Evolutionary conservation across 345 rosid species (phyloP).

Genomic region (Excoecaria cochinchinensis): DNA sequence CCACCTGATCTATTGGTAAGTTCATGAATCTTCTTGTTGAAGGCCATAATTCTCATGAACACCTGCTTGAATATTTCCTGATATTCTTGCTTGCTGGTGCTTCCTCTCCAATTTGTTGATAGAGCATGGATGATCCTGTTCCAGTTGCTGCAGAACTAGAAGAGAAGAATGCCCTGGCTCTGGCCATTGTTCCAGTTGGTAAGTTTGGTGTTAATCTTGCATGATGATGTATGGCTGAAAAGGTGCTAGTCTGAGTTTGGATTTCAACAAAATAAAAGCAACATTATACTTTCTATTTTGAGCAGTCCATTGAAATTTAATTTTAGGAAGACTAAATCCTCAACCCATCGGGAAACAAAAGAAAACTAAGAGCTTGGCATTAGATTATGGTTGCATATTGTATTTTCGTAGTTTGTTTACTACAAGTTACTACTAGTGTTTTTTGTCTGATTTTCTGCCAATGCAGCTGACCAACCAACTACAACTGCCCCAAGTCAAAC

Average conservation of each 20-base stretch:
- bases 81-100: conserved; percentile 4
- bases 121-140: conserved; percentile 78
- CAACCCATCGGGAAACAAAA: not conserved
- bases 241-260: not conserved
- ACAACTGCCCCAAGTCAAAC: conserved; percentile 41
- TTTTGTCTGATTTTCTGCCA: conserved; percentile 21
- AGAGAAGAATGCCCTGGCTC: conserved; percentile 84
- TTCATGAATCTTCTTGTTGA: not conserved
- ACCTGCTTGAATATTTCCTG: conserved; percentile 3
- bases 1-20: conserved; percentile 84
- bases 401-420: conserved; percentile 4
- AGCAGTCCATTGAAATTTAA: not conserved
- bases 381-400: not conserved
- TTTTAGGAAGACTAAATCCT: not conserved
- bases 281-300: not conserved
- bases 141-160: conserved; percentile 69
- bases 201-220: conserved; percentile 17
- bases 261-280: not conserved
- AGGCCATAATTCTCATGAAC: not conserved
- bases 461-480: conserved; percentile 60
- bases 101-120: conserved; percentile 18
- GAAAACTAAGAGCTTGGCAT: not conserved
- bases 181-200: conserved; percentile 94
- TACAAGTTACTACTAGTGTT: not conserved
- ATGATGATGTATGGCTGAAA: not conserved